Base-by-base conservation (phyloP, 1,139 yeast genomes). In the Magnusiomyces suaveolens region DNA sequence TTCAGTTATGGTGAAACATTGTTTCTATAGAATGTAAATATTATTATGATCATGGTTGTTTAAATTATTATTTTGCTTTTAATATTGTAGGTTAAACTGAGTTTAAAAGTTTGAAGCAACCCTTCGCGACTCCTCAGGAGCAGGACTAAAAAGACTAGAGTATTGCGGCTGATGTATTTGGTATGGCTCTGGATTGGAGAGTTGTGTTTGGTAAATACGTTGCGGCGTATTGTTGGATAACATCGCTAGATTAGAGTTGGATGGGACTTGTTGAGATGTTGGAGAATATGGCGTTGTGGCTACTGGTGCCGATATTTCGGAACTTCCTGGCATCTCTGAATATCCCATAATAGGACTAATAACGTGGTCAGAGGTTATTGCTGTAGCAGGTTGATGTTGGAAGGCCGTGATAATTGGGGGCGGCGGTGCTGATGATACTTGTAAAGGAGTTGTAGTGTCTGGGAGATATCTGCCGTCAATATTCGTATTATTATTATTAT, bases 61-160 rank as follows among this genome's bases (percentile, higher is more conserved):
- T n/a, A n/a, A n/a, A n/a, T n/a, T n/a, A n/a, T n/a, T n/a, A n/a
- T n/a, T n/a, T n/a, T n/a, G n/a, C n/a, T n/a, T n/a, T n/a, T n/a
- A n/a, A n/a, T n/a, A n/a, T n/a, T n/a, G n/a, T n/a, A n/a, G n/a
- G n/a, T n/a, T n/a, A n/a, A n/a, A 12, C 33, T 6, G 33, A 29
- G 12, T 26, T 32, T 18, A 46, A 18, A 46, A 46, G 14, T 46
- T 46, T n/a, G 48, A 46, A 10, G 48, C 48, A 14, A 46, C 48
- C 2, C 38, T 20, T 8, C 48, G 33, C 8, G 36, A 16, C n/a
- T 46, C 48, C 29, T 46, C 48, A n/a, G 24, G 48, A 14, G 48
- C 20, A 18, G 48, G 23, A 46, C 25, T 23, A 16, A 36, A 36
- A 10, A 36, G 41, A n/a, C 41, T 36, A 10, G 41, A 36, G 16